Conservation (phyloP, 768 basidiomycete species). For the Boletus reticuloceps region DNA sequence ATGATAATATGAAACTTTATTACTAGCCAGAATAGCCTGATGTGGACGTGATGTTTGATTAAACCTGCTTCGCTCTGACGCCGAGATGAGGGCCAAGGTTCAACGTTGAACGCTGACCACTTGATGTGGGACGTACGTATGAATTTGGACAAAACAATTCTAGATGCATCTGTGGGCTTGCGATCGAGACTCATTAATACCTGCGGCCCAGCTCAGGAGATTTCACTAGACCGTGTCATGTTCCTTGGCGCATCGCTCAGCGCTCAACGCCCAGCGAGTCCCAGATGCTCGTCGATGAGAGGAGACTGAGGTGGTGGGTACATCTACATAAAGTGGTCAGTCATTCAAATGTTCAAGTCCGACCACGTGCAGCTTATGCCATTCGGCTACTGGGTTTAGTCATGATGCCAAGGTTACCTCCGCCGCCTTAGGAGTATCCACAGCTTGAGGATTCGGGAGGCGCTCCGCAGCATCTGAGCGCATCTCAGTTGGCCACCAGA, state of each 20-base stretch:
- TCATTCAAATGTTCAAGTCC: too few relatives aligned
- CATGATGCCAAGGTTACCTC: not conserved
- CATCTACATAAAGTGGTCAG: not conserved
- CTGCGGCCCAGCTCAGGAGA: slow-evolving; percentile 8
- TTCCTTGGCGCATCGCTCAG: not conserved
- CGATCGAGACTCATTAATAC: slow-evolving; percentile 17
- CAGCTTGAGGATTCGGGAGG: not conserved
- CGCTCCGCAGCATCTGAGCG: slow-evolving; percentile 5
- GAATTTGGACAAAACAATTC: slow-evolving; percentile 7
- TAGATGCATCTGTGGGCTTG: slow-evolving; percentile 14
- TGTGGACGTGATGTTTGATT: slow-evolving; percentile 2
- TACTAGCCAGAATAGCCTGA: not conserved
- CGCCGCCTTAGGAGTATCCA: too few relatives aligned
- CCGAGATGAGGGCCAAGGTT: slow-evolving; percentile 22
- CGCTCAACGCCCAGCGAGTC: slow-evolving; percentile 7
- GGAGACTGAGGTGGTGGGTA: not conserved
- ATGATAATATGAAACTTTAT: slow-evolving; percentile 24
- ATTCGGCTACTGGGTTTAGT: slow-evolving; percentile 11
- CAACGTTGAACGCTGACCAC: slow-evolving; percentile 4
- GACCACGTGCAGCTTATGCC: slow-evolving; percentile 1
- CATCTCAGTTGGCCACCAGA: not conserved
- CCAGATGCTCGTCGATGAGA: not conserved
- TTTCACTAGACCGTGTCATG: slow-evolving; percentile 1
- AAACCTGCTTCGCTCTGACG: slow-evolving; percentile 21
- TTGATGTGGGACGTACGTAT: slow-evolving; percentile 5